Evolutionary conservation across 2,329 filamentous ascomycete genomes (phyloP).

Genomic region (Penicillium thymicola): DNA sequence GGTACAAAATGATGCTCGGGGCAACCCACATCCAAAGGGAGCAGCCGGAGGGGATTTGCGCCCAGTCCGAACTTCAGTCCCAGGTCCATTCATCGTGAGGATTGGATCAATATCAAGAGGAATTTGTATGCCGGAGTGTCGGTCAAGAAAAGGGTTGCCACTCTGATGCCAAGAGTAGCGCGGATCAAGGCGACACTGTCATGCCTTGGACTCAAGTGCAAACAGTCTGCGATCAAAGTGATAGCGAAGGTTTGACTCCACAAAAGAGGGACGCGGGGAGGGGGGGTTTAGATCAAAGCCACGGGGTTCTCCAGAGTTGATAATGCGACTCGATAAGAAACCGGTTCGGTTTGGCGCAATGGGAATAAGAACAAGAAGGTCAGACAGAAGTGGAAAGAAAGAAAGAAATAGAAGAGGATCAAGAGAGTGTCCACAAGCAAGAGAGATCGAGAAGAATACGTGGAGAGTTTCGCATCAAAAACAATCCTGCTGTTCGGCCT

Average conservation of each 20-base stretch:
- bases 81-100: conserved; percentile 34
- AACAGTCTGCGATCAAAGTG: conserved; percentile 1
- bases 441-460: conserved; percentile 14
- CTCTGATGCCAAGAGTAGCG: conserved; percentile 25
- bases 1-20: background rate
- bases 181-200: conserved; percentile 20
- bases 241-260: conserved; percentile 2
- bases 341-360: background rate
- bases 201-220: conserved; percentile 26
- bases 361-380: conserved; percentile 1
- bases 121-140: background rate
- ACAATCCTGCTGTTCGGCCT: conserved; percentile 19
- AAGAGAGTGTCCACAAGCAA: conserved; percentile 7
- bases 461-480: conserved; percentile 13
- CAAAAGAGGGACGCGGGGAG: conserved; percentile 8
- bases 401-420: conserved; percentile 1
- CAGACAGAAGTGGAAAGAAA: background rate
- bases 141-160: conserved; percentile 17
- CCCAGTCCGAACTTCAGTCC: conserved; percentile 29
- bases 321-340: conserved; percentile 10
- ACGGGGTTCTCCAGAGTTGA: conserved; percentile 2
- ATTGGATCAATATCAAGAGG: background rate
- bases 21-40: conserved; percentile 65
- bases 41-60: conserved; percentile 54
- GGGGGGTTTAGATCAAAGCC: conserved; percentile 4